Evolutionary conservation across 2,329 filamentous ascomycete species (phyloP).

Genomic region (Trichoderma semiorbis): DNA sequence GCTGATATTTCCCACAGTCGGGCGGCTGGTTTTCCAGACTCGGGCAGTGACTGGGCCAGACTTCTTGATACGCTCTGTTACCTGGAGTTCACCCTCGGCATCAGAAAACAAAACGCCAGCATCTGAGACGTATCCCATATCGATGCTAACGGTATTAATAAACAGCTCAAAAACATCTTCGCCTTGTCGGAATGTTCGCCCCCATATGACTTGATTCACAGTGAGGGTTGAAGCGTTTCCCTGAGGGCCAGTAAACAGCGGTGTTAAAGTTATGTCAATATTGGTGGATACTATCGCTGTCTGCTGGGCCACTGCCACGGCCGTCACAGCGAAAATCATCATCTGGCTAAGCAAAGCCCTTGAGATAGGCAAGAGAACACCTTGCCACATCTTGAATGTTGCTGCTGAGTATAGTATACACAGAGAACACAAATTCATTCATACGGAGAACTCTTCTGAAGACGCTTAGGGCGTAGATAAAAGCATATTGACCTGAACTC

Average conservation of each 20-base stretch:
- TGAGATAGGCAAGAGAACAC: background rate
- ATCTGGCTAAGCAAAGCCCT: background rate
- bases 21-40: background rate
- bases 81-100: background rate
- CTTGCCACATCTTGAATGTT: background rate
- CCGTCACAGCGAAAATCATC: background rate
- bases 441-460: background rate
- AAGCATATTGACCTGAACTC: background rate
- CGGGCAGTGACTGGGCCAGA: background rate
- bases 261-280: background rate
- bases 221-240: background rate
- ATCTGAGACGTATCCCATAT: background rate
- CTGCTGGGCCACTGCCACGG: background rate
- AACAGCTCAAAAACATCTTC: background rate
- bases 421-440: background rate
- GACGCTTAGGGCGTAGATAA: background rate
- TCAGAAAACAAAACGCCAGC: background rate
- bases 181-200: background rate
- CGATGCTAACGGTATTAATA: background rate
- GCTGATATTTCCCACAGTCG: background rate
- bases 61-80: background rate
- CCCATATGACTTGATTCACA: background rate
- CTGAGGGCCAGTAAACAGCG: background rate
- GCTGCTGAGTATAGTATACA: background rate
- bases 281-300: background rate